These are phyloP conservation scores for Pinus taeda DNA, from an alignment of 75 land plant genomes.

Conservation along the genomic window DNA sequence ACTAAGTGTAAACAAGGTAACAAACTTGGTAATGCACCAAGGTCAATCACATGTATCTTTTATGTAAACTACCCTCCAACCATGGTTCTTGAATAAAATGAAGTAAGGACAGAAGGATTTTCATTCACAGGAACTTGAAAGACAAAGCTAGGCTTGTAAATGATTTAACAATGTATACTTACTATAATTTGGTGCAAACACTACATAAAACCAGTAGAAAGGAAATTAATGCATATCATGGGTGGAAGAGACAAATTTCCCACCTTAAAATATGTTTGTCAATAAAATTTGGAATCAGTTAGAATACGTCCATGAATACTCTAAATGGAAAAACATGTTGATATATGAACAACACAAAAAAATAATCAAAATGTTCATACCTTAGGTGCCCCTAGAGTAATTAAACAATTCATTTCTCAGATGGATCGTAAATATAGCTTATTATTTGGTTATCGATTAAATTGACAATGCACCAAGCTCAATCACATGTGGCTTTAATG, in stretches of 20 bases:
- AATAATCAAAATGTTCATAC: conserved; percentile 18
- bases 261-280: conserved; percentile 67
- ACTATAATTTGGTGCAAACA: not conserved
- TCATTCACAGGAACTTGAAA: conserved; percentile 89
- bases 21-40: conserved; percentile 94
- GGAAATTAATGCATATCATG: not conserved
- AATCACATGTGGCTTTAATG: conserved; percentile 92
- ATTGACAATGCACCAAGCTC: conserved; percentile 95
- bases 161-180: not conserved
- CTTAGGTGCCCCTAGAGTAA: conserved; percentile 97
- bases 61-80: conserved; percentile 80
- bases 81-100: conserved; percentile 72
- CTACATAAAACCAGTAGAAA: not conserved
- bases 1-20: not conserved
- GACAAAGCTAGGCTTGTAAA: not conserved
- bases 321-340: no score
- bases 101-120: conserved; percentile 70
- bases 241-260: not conserved
- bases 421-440: conserved; percentile 89
- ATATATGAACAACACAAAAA: not conserved
- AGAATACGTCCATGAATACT: not conserved
- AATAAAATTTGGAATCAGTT: not conserved
- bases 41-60: conserved; percentile 94
- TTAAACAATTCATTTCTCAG: conserved; percentile 71
- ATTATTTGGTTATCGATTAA: conserved; percentile 61